Conservation (phyloP, 2,329 filamentous ascomycete genomes). For the Aspergillus pseudoviridinutans region DNA sequence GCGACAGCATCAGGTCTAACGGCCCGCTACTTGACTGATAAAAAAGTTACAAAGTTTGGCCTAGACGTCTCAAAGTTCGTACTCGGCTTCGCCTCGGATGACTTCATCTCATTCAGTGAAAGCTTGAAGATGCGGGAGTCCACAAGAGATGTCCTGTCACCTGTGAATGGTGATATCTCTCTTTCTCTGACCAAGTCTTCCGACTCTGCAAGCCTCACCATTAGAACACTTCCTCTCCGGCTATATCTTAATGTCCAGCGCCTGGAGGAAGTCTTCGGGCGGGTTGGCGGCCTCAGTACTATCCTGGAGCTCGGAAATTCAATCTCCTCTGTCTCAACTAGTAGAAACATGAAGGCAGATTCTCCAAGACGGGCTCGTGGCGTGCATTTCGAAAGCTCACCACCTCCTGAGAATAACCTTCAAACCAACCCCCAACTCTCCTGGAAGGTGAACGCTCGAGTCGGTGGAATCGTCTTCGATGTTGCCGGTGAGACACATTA, state of each 20-base stretch:
- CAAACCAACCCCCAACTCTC: slow-evolving; percentile 12
- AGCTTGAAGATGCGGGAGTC: slow-evolving; percentile 45
- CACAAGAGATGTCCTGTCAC: slow-evolving; percentile 36
- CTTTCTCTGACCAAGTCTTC: slow-evolving; percentile 31
- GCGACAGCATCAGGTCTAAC: slow-evolving; percentile 23
- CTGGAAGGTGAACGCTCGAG: slow-evolving; percentile 68
- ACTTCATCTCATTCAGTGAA: slow-evolving; percentile 52
- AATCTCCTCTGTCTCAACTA: slow-evolving; percentile 67
- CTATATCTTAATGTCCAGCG: slow-evolving; percentile 72
- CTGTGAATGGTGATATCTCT: slow-evolving; percentile 37
- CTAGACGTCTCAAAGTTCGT: slow-evolving; percentile 40
- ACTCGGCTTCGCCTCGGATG: slow-evolving; percentile 46
- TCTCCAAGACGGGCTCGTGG: slow-evolving; percentile 40
- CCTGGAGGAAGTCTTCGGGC: slow-evolving; percentile 80
- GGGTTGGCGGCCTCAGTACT: slow-evolving; percentile 88
- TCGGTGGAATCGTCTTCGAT: slow-evolving; percentile 72
- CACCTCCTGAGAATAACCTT: slow-evolving; percentile 24
- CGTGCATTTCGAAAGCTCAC: slow-evolving; percentile 54
- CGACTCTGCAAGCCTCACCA: slow-evolving; percentile 46
- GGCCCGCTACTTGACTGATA: slow-evolving; percentile 18
- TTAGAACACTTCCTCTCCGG: slow-evolving; percentile 73
- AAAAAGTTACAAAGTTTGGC: slow-evolving; percentile 22
- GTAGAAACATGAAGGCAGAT: slow-evolving; percentile 32
- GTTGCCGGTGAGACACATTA: slow-evolving; percentile 76
- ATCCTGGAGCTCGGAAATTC: slow-evolving; percentile 85